These are phyloP conservation scores for Centrapalus pauciflorus DNA, from an alignment of 129 eudicot genomes.

Conservation along the genomic window DNA sequence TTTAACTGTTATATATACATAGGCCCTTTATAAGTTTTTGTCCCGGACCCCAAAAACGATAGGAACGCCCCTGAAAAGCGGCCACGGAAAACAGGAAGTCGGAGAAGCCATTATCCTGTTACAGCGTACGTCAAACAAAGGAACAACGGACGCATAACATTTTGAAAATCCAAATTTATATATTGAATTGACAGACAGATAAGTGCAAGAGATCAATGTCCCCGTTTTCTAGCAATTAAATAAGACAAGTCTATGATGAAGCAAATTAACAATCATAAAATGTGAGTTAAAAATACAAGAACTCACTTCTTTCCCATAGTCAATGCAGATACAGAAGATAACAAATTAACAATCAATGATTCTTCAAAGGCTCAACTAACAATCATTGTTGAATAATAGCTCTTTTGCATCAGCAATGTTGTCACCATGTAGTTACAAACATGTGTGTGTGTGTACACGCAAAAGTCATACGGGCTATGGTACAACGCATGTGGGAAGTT, in stretches of 20 bases:
- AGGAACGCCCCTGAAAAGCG: no score
- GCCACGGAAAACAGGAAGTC: not conserved
- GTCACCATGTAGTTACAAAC: not conserved
- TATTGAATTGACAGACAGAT: not conserved
- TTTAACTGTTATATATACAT: no score
- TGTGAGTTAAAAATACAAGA: not conserved
- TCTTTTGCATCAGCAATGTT: not conserved
- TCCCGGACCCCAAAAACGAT: no score
- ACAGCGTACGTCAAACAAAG: not conserved
- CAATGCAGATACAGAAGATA: slow-evolving; percentile 17
- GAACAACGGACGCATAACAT: not conserved
- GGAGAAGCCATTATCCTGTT: not conserved
- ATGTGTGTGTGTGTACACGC: not conserved
- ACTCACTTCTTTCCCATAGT: slow-evolving; percentile 10
- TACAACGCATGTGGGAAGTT: not conserved
- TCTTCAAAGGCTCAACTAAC: slow-evolving; percentile 9
- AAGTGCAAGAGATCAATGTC: not conserved
- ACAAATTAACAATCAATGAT: slow-evolving; percentile 5
- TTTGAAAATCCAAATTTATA: not conserved
- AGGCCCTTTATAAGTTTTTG: no score
- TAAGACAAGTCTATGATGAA: not conserved
- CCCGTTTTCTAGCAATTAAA: slow-evolving; percentile 4
- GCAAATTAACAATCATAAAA: not conserved
- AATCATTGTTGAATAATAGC: not conserved
- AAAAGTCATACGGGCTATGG: not conserved